Evolutionary conservation across 1,284 basidiomycete genomes (phyloP), one percentile per base, ranked within the genome.

Genomic region (Gomphus sp.): DNA sequence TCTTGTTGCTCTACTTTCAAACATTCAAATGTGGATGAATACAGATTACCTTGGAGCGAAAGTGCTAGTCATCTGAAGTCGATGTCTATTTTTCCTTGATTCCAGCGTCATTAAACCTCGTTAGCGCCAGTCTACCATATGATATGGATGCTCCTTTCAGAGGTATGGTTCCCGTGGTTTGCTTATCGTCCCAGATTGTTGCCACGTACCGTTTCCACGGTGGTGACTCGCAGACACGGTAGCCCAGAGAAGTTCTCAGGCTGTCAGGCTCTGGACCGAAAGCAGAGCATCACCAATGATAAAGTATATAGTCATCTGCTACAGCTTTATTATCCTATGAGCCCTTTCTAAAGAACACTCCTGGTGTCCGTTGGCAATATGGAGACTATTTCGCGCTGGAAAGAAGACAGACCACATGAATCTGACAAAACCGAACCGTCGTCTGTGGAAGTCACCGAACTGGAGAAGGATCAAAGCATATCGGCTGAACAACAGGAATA

Each of bases 401-500:
- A 53, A 53, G 52, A 53, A 18, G 9, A 53, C 10, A 53, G 41
- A 10, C 50, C 16, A 14, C 16, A 18, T 11, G 52, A 22, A 10
- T 53, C 36, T 43, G 52, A 53, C 8, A 53, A 53, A 22, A 18
- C 2, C 36, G 36, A 39, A 14, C 8, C 16, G 6, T 2, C 28
- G 5, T 53, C 52, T 41, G 52, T 53, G 36, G 52, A 39, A 11
- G 52, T 41, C 28, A n/a, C 33, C 6, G 52, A 53, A 28, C 10
- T 53, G n/a, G 36, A 53, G 36, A 53, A 7, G 34, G 2, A 28
- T 18, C 49, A 50, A 50, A 25, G 18, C 16, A 43, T 39, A 2
- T 53, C 39, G 14, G 22, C 18, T 25, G 52, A 53, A 22, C 52
- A 43, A 31, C 6, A 52, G 22, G 69, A 72, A 63, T 73, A 70